Conservation (phyloP, 1,284 basidiomycete species). For the Pisolithus thermaeus region DNA sequence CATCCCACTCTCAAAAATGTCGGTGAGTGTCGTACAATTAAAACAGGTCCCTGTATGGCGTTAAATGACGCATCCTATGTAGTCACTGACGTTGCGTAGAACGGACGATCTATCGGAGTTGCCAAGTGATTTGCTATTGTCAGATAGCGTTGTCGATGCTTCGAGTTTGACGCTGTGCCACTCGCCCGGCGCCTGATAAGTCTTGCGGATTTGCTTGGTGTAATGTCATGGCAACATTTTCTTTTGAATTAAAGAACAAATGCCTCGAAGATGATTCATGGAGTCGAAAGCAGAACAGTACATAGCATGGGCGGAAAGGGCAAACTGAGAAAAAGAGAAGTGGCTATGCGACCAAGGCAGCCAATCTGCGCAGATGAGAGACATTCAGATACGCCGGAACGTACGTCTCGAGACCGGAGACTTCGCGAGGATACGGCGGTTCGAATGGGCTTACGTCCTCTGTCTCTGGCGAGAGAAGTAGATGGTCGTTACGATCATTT, state of each 20-base stretch:
- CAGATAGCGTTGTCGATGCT: slow-evolving; percentile 39
- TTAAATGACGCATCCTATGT: background rate
- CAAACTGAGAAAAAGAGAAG: background rate
- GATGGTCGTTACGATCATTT: slow-evolving; percentile 92
- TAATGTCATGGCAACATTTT: background rate
- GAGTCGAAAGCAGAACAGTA: slow-evolving; percentile 8
- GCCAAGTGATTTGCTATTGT: slow-evolving; percentile 37
- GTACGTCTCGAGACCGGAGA: slow-evolving; percentile 84
- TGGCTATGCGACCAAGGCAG: slow-evolving; percentile 68
- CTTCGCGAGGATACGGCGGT: slow-evolving; percentile 79
- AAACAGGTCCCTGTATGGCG: background rate
- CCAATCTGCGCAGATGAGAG: slow-evolving; percentile 74
- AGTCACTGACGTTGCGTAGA: slow-evolving; percentile 32
- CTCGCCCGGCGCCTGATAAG: background rate
- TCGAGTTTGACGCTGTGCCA: slow-evolving; percentile 27
- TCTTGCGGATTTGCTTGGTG: too few relatives aligned
- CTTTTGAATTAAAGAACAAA: background rate
- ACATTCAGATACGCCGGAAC: slow-evolving; percentile 84
- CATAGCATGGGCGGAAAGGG: slow-evolving; percentile 16
- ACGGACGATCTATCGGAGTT: slow-evolving; percentile 21
- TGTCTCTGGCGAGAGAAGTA: slow-evolving; percentile 89
- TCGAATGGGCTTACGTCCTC: slow-evolving; percentile 95
- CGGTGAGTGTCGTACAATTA: slow-evolving; percentile 12
- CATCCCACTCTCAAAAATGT: slow-evolving; percentile 21
- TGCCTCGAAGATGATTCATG: too few relatives aligned